Base-by-base conservation (phyloP, 228 moss, liverwort and hornwort genomes). In the Sphagnum fallax region DNA sequence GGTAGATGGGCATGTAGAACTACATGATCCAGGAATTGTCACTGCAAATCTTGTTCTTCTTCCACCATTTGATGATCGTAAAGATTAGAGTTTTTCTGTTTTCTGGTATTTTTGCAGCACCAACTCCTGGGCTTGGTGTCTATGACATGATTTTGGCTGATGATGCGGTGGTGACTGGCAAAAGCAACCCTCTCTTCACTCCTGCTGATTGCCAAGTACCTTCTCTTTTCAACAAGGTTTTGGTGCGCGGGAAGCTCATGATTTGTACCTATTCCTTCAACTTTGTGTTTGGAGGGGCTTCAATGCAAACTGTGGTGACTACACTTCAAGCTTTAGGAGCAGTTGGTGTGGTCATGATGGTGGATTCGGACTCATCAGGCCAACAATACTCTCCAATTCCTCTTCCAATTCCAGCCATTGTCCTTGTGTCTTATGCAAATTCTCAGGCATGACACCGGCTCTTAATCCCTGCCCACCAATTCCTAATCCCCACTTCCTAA, bases 351-450 rank as follows among this genome's bases (percentile, higher is more conserved):
- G 72, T 84, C 18, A 77, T 94, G 82, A 78, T 94, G 53, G 91
- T 89, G 50, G 85, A 91, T 67, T 89, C 87, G 6, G 94, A 94
- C 62, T 78, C 83, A 6, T 87, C 94, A 5, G 94, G 86, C 5
- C 88, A 82, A 52, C 80, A 88, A 75, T 91, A 89, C 60, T 89
- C 91, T 67, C 94, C 94, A 6, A 79, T 91, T 53, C 94, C 94
- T 0, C 82, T 94, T 67, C 74, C 72, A 16, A 68, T 88, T 13
- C 89, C 94, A 49, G 82, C 82, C 50, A 80, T 94, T 15, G 78
- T 94, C 64, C 85, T 87, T 55, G 81, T 84, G 49, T 80, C 83
- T 9, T 70, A 74, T 8, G 75, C 77, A 58, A 69, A 84, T 6
- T 84, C 83, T 4, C 71, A 84, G 73, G 73, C 76, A 73, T 80